These are phyloP conservation scores for Gamarada debralockiae DNA, from an alignment of 495 filamentous ascomycete species.

Conservation along the genomic window DNA sequence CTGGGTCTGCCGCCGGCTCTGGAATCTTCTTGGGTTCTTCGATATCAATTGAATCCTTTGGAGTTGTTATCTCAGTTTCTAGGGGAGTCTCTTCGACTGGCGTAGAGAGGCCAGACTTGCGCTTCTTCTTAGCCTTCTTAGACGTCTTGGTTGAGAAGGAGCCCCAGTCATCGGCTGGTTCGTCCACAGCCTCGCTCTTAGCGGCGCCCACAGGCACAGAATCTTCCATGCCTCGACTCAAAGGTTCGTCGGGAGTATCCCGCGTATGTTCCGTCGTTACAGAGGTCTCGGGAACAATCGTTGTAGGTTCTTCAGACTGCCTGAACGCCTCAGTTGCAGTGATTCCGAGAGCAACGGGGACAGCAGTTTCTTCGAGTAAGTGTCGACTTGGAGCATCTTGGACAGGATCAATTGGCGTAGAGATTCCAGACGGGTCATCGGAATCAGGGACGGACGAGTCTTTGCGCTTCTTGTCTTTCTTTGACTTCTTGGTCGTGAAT, in stretches of 20 bases:
- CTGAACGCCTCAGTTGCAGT: no score
- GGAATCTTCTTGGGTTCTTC: no score
- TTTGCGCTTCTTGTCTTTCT: slow-evolving; percentile 23
- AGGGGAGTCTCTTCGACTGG: neutral
- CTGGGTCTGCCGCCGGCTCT: neutral
- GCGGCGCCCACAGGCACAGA: slow-evolving; percentile 6
- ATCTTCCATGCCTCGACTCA: no score
- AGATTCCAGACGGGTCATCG: neutral
- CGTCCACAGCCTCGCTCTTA: neutral
- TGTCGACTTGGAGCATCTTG: neutral
- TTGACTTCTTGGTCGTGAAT: slow-evolving; percentile 22
- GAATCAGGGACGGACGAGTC: neutral
- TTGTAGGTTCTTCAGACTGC: no score
- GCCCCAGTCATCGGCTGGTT: slow-evolving; percentile 9
- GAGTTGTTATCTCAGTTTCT: neutral
- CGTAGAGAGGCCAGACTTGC: slow-evolving; percentile 12
- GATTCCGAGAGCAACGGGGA: no score
- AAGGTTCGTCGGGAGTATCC: no score
- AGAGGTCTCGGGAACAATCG: no score
- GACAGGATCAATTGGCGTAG: slow-evolving; percentile 10
- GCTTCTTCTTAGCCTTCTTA: slow-evolving; percentile 28
- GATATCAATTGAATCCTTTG: no score
- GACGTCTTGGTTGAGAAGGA: slow-evolving; percentile 10
- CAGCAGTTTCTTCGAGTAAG: no score
- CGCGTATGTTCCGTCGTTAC: no score